Evolutionary conservation across 495 filamentous ascomycete species (phyloP).

Genomic region (Hyaloscypha bicolor): DNA sequence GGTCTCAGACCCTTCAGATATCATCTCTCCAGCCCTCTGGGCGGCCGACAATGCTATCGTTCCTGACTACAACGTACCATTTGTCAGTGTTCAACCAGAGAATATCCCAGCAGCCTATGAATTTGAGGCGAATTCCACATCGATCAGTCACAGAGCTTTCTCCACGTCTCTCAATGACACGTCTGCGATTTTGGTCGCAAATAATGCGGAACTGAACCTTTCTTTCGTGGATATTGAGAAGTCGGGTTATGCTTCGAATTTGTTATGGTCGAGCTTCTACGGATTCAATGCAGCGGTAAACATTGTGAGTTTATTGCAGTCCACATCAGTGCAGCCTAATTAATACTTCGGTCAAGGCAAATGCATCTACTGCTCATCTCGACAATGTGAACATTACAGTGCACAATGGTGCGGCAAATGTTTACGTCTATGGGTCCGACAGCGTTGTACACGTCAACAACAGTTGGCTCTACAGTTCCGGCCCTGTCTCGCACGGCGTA

Average conservation of each 20-base stretch:
- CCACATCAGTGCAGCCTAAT: not conserved
- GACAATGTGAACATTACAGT: constrained; percentile 25
- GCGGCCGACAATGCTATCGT: constrained; percentile 17
- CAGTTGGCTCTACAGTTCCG: constrained; percentile 25
- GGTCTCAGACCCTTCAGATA: constrained; percentile 14
- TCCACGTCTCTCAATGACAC: constrained; percentile 15
- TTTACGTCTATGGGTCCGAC: constrained; percentile 21
- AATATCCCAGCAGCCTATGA: constrained; percentile 5
- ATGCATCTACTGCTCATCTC: constrained; percentile 17
- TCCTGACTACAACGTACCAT: constrained; percentile 13
- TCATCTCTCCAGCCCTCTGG: constrained; percentile 8
- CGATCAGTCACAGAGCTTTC: constrained; percentile 15
- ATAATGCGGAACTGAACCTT: constrained; percentile 14
- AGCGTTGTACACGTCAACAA: constrained; percentile 15
- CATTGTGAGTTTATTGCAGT: constrained; percentile 9
- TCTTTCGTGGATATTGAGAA: constrained; percentile 21
- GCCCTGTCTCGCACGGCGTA: constrained; percentile 19
- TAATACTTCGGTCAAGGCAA: not conserved
- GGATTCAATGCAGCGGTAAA: constrained; percentile 24
- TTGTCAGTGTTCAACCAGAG: constrained; percentile 12
- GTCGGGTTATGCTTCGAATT: constrained; percentile 20
- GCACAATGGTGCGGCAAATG: constrained; percentile 23
- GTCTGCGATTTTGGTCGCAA: constrained; percentile 15
- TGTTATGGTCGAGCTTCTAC: constrained; percentile 21
- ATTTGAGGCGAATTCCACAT: constrained; percentile 12